Evolutionary conservation across 805 yeast species (phyloP).

Genomic region (Candida pini): DNA sequence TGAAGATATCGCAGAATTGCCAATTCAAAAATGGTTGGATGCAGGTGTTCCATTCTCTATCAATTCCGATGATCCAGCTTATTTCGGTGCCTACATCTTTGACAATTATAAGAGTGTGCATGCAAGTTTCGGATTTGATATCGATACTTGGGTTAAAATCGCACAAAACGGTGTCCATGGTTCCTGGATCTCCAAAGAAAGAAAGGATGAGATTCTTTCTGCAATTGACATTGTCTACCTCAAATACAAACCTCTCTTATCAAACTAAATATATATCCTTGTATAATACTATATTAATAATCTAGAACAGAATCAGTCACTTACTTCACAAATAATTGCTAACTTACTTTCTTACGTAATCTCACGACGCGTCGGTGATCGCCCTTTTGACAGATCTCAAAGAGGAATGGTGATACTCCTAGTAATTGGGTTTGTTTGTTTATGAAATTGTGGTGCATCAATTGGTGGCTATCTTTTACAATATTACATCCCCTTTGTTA

Average conservation of each 20-base stretch:
- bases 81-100: conserved; percentile 78
- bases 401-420: too few species aligned
- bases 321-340: too few species aligned
- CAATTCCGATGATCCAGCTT: conserved; percentile 78
- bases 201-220: conserved; percentile 42
- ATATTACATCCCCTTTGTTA: too few species aligned
- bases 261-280: too few species aligned
- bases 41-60: conserved; percentile 64
- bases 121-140: conserved; percentile 54
- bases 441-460: too few species aligned
- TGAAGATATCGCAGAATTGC: conserved; percentile 58
- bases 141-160: conserved; percentile 56
- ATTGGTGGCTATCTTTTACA: too few species aligned
- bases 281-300: too few species aligned
- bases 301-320: too few species aligned
- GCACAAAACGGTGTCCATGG: conserved; percentile 65
- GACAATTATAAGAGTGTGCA: conserved; percentile 71
- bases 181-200: conserved; percentile 60
- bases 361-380: too few species aligned
- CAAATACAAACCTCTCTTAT: conserved; percentile 21
- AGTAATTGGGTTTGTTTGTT: too few species aligned
- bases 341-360: too few species aligned
- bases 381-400: too few species aligned
- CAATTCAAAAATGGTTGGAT: conserved; percentile 56
- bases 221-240: conserved; percentile 37